Base-by-base conservation (phyloP, 2,329 filamentous ascomycete genomes). In the Colletotrichum sp. region DNA sequence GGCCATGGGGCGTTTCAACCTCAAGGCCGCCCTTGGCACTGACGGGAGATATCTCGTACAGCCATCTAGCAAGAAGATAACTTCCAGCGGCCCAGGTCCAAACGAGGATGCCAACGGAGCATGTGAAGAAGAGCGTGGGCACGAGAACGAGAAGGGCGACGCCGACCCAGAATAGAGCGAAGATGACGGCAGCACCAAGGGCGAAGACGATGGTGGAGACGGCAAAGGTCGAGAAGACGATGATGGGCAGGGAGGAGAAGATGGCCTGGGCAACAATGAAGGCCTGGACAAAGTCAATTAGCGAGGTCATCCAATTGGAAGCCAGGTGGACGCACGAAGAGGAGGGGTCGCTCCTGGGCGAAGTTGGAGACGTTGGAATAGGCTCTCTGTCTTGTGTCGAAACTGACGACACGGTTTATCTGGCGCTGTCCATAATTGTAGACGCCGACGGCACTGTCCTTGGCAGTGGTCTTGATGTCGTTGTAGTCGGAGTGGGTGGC, bases 191-290 rank as follows among this genome's bases (percentile, higher is more conserved):
- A 34, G 89, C 88, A 56, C 92, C 84, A 55, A 94, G 81, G 18
- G 93, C 90, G 82, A 95, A 89, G 77, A 92, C 83, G 77, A 93
- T 84, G 75, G 93, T 90, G 52, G 90, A 91, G 55, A 93, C 79
- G 71, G 89, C 87, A 86, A 96, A 95, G 79, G 90, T 85, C 71
- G 89, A 77, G 86, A 97, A 96, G 77, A 96, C 85, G 55, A 92
- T 83, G 74, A 96, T 80, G 2, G 95, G 95, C 16, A 94, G 83
- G 73, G 92, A 89, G 16, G 92, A 92, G 77, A 96, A 88, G 74
- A 92, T 82, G 73, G 93, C 80, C 82, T 96, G 94, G 34, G 89
- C 86, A 61, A 90, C 84, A 73, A 95, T 81, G 82, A 97, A 95
- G 74, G 92, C 91, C 94, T 95, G 77, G 4, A 12, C 32, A 4